Percentiles rank a stretch among this genome's conserved stretches.
These are phyloP conservation scores for Quercus ilex DNA, from an alignment of 306 rosid species.

Conservation along the genomic window DNA sequence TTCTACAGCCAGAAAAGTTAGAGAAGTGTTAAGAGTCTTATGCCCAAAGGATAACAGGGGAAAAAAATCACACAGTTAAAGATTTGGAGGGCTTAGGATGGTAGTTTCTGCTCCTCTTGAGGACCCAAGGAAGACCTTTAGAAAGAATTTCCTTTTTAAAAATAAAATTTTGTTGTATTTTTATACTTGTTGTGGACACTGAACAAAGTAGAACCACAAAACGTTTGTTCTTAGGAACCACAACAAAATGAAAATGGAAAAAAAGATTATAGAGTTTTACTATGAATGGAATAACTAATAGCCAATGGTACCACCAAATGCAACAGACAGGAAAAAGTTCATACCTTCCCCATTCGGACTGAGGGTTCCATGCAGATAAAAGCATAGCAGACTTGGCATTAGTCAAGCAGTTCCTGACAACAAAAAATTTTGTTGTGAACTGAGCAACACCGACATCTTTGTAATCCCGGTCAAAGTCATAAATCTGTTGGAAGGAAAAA, in stretches of 20 bases:
- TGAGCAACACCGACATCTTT: conserved; percentile 94
- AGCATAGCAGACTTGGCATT: conserved; percentile 95
- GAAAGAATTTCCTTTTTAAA: neutral
- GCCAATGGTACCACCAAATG: conserved; percentile 5
- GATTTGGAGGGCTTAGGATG: neutral
- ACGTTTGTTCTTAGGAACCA: neutral
- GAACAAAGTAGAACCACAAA: neutral
- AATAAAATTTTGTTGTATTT: neutral
- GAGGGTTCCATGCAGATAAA: conserved; percentile 98
- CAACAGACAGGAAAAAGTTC: conserved; percentile 29
- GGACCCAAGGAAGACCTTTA: neutral
- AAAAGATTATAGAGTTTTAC: neutral
- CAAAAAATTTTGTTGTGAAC: conserved; percentile 89
- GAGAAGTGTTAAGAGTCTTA: neutral
- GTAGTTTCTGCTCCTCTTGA: neutral
- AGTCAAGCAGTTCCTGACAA: conserved; percentile 86
- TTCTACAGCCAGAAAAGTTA: conserved; percentile 50
- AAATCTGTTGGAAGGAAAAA: conserved; percentile 50
- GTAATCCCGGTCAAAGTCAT: conserved; percentile 96
- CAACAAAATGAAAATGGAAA: neutral
- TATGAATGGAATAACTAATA: conserved; percentile 13
- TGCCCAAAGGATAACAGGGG: neutral
- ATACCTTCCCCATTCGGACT: conserved; percentile 90
- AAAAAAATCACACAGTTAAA: conserved; percentile 5
- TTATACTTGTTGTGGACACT: neutral